These are phyloP conservation scores for Inga laurina DNA, from an alignment of 306 rosid genomes.

Conservation along the genomic window DNA sequence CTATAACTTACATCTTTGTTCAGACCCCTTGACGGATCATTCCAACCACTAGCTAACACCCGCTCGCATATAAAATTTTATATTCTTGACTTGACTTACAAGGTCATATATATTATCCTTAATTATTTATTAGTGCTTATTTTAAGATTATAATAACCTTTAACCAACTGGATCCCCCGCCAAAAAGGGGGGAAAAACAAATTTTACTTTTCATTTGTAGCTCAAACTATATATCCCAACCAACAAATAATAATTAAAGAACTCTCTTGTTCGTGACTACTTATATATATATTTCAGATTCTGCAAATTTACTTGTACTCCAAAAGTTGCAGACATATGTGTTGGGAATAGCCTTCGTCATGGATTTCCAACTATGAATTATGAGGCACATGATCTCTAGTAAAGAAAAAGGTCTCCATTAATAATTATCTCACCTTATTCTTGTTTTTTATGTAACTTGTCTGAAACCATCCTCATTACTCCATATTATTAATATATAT, in stretches of 20 bases:
- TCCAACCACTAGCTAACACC: neutral
- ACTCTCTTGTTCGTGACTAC: neutral
- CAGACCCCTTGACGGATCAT: neutral
- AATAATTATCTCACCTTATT: too few relatives aligned
- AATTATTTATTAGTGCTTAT: neutral
- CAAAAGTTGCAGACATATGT: neutral
- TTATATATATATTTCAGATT: neutral
- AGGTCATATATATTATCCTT: neutral
- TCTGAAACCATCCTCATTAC: too few relatives aligned
- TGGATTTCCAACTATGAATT: too few relatives aligned
- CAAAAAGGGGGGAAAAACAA: neutral
- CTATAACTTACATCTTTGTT: neutral
- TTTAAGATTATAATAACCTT: too few relatives aligned
- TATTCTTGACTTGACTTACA: neutral
- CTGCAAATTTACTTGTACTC: neutral
- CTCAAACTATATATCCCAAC: neutral
- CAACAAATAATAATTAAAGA: neutral
- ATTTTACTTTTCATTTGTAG: neutral
- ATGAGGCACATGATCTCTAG: too few relatives aligned
- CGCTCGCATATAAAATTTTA: neutral
- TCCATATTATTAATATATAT: too few relatives aligned
- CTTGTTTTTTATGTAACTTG: too few relatives aligned
- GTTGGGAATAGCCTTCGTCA: neutral
- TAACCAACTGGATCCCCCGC: neutral
- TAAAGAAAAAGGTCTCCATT: neutral